Evolutionary conservation across 1,284 basidiomycete genomes (phyloP), one percentile per base, ranked within the genome.

Genomic region (Xerocomus amazonicus): DNA sequence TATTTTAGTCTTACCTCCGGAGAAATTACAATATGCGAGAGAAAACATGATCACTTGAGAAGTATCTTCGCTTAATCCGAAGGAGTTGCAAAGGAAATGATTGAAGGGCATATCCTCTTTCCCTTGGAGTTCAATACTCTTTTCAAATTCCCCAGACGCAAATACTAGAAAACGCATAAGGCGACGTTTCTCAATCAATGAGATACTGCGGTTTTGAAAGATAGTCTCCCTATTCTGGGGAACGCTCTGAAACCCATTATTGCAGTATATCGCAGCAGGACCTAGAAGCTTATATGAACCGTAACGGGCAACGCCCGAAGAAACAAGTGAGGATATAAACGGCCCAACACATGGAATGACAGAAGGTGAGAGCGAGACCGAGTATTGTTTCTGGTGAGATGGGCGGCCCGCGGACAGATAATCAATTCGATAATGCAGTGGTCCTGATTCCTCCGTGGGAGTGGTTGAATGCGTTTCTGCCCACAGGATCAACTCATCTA

Each of bases 131-230:
- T 90, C 84, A 23, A 73, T 67, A 55, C 78, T 78, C 6, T 66
- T 67, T 61, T 91, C 89, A 58, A 90, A 87, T 4, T 90, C 83
- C 1, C 84, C 83, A 0, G 79, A 78, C 34, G 87, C 87, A 61
- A 91, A 94, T 60, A 84, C 78, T 32, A 99, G 72, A 58, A 97
- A 92, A 56, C 95, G 92, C 90, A 98, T 98, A 34, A 99, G 73
- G 34, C 87, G 78, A 37, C 95, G 77, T 72, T 98, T 99, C 54
- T 96, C 92, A 32, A 95, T 68, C 6, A 98, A 75, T 4, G 77
- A 78, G 12, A 97, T 79, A 5, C 75, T 75, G 62, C 84, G 85
- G 69, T 83, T 86, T 70, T 90, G 93, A 78, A 99, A 97, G 19
- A 99, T 81, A 53, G 93, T 90, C 68, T 96, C 93, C 67, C 97